phyloP scores from a whole-genome alignment of 805 yeast genomes.

The Jamesozyma hellenica region DNA sequence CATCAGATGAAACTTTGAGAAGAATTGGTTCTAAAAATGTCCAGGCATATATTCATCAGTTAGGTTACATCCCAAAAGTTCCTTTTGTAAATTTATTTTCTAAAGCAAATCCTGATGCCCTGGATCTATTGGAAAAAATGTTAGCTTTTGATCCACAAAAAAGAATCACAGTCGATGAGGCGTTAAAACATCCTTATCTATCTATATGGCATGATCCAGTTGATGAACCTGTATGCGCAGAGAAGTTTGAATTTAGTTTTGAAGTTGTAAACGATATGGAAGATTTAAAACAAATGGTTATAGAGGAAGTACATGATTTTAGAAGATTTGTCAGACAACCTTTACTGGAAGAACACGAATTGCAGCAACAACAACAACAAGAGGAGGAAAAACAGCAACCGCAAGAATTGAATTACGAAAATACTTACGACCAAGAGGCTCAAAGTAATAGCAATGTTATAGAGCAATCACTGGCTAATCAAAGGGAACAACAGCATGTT shows the following conservation, averaged over 20 bases:
- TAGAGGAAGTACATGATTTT: conserved; percentile 69
- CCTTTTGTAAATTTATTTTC: conserved; percentile 71
- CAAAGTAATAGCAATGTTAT: conserved; percentile 18
- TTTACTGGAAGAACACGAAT: conserved; percentile 41
- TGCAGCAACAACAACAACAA: conserved; percentile 24
- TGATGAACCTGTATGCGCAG: conserved; percentile 78
- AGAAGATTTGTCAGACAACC: conserved; percentile 77
- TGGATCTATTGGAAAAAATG: conserved; percentile 70
- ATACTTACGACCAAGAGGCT: not conserved
- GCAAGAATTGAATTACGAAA: not conserved
- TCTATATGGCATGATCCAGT: conserved; percentile 86
- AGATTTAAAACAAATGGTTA: conserved; percentile 62
- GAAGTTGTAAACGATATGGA: conserved; percentile 76
- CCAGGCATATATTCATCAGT: conserved; percentile 77
- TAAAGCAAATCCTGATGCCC: conserved; percentile 74
- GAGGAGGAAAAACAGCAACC: conserved; percentile 15
- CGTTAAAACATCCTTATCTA: conserved; percentile 80
- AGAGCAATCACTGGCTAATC: conserved; percentile 1
- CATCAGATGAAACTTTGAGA: conserved; percentile 57
- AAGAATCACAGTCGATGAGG: conserved; percentile 81
- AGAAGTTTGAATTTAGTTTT: conserved; percentile 77
- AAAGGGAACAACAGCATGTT: not conserved
- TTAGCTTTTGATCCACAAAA: conserved; percentile 77
- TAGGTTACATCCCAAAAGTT: conserved; percentile 73
- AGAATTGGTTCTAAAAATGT: conserved; percentile 81